Evolutionary conservation across 2,329 filamentous ascomycete genomes (phyloP).

Genomic region (Aspergillus vadensis): DNA sequence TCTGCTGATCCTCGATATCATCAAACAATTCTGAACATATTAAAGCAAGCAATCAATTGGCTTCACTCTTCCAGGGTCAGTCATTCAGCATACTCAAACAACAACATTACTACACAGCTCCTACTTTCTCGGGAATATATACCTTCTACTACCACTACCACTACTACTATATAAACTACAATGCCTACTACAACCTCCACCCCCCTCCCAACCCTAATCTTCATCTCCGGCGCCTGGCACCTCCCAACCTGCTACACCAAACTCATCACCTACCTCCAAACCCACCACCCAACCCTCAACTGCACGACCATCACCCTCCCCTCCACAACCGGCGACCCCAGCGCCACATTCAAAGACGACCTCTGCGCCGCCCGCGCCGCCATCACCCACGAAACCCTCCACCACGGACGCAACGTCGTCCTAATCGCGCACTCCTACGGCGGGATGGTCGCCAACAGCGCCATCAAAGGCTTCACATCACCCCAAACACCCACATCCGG

Average conservation of each 20-base stretch:
- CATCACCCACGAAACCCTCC: constrained; percentile 39
- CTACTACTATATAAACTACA: too few species aligned
- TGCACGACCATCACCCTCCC: constrained; percentile 44
- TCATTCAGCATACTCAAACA: too few species aligned
- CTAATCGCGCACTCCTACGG: constrained; percentile 55
- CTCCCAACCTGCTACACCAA: constrained; percentile 41
- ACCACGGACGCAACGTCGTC: constrained; percentile 47
- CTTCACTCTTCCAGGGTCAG: too few species aligned
- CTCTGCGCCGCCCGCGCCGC: constrained; percentile 42
- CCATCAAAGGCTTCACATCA: constrained; percentile 47
- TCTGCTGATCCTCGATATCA: too few species aligned
- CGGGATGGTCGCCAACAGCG: constrained; percentile 50
- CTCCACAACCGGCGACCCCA: constrained; percentile 38
- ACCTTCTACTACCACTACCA: too few species aligned
- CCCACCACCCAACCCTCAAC: constrained; percentile 29
- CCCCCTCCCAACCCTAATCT: constrained; percentile 42
- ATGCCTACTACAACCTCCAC: too few species aligned
- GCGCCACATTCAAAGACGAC: constrained; percentile 47
- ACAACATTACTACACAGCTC: too few species aligned
- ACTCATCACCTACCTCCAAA: constrained; percentile 37
- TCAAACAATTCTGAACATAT: too few species aligned
- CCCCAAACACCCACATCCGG: constrained; percentile 27
- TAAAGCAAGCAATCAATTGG: too few species aligned
- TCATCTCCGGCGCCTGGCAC: constrained; percentile 56
- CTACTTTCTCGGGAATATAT: too few species aligned